A percentile compares a stretch with the other conserved stretches of the same genome.
phyloP scores from a whole-genome alignment of 179 eudicot species.

The Pouteria campechiana region DNA sequence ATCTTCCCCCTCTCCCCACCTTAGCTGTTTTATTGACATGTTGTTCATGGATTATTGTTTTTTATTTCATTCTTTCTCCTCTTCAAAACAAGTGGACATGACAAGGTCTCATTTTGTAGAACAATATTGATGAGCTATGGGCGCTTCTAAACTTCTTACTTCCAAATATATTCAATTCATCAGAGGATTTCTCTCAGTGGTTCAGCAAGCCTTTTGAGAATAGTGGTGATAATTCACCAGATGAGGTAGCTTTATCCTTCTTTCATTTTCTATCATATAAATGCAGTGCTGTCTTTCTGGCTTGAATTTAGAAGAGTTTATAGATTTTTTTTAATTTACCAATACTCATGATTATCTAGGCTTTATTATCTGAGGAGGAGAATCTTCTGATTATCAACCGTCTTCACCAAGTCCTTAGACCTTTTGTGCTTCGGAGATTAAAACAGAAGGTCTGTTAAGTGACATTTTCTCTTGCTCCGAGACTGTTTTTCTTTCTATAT shows the following conservation, averaged over 20 bases:
- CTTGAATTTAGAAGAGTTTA: no score
- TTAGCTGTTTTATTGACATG: no score
- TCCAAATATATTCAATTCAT: conserved; percentile 91
- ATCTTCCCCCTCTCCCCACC: no score
- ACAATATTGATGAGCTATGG: conserved; percentile 97
- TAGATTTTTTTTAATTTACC: no score
- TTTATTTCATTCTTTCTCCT: background rate
- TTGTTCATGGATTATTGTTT: no score
- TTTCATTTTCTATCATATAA: background rate
- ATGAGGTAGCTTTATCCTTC: conserved; percentile 44
- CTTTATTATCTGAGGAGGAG: conserved; percentile 93
- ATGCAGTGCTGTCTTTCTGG: background rate
- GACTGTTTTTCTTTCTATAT: no score
- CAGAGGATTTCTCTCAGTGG: conserved; percentile 98
- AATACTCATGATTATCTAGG: conserved; percentile 31
- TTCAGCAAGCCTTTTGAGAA: conserved; percentile 98
- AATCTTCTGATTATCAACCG: conserved; percentile 94
- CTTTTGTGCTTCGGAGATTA: conserved; percentile 93
- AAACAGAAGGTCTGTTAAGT: conserved; percentile 93
- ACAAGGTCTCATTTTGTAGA: conserved; percentile 54
- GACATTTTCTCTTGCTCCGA: no score
- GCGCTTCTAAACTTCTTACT: conserved; percentile 91
- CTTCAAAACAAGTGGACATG: no score
- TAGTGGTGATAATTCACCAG: conserved; percentile 75
- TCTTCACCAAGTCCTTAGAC: conserved; percentile 98